A percentile compares a stretch with the other conserved stretches of the same genome.
Evolutionary conservation across 768 basidiomycete genomes (phyloP).

Genomic region (Psilocybe sp.): DNA sequence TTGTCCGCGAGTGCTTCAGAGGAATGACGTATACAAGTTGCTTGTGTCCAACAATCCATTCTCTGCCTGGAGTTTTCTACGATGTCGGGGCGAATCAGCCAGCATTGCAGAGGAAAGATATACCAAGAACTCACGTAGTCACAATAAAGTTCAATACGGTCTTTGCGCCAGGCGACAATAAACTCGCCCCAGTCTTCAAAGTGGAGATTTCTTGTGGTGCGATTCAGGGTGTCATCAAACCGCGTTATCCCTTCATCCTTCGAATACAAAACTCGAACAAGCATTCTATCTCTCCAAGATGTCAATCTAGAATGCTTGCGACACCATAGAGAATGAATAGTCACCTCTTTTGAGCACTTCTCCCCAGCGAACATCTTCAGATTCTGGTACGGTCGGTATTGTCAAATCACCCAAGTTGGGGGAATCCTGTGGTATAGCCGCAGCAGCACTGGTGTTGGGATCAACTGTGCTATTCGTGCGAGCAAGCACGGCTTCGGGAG

Average conservation of each 20-base stretch:
- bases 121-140: slow-evolving; percentile 61
- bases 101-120: slow-evolving; percentile 4
- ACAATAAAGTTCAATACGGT: slow-evolving; percentile 78
- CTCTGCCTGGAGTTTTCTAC: slow-evolving; percentile 64
- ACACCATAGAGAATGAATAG: slow-evolving; percentile 11
- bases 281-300: slow-evolving; percentile 74
- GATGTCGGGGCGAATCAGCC: not conserved
- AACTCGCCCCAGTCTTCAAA: slow-evolving; percentile 79
- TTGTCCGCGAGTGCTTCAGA: slow-evolving; percentile 56
- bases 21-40: slow-evolving; percentile 79
- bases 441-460: slow-evolving; percentile 67
- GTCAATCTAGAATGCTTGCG: slow-evolving; percentile 14
- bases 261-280: slow-evolving; percentile 72
- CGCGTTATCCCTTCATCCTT: slow-evolving; percentile 45
- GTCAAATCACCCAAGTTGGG: too few species aligned
- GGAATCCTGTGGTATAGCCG: slow-evolving; percentile 27
- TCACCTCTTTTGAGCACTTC: slow-evolving; percentile 76
- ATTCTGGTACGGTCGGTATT: too few species aligned
- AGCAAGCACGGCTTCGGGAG: slow-evolving; percentile 66
- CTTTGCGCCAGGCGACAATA: slow-evolving; percentile 80
- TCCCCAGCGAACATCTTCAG: slow-evolving; percentile 33
- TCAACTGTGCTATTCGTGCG: slow-evolving; percentile 54
- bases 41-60: slow-evolving; percentile 69
- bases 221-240: slow-evolving; percentile 70
- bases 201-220: slow-evolving; percentile 55